Base-by-base conservation (phyloP, 148 eudicot species). In the Suaeda aralocaspica region DNA sequence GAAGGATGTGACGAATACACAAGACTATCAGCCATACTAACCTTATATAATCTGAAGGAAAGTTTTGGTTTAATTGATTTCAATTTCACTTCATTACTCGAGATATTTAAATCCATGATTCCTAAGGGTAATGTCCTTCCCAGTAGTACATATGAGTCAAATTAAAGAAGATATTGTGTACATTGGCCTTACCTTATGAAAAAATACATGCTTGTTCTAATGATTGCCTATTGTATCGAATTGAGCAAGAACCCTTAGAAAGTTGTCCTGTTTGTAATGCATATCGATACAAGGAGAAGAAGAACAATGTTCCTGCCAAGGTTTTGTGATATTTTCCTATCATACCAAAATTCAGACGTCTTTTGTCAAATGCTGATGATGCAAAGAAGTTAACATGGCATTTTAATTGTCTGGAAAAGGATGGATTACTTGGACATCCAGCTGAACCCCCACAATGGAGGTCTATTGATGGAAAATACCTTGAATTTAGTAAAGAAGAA, bases 221-320 rank as follows among this genome's bases (percentile, higher is more conserved):
- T n/a, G n/a, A n/a, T n/a, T n/a, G n/a, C 13, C n/a, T 53, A n/a
- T 53, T 53, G 18, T 53, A n/a, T 53, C 8, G 58, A 25, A 53
- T n/a, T n/a, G 58, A 53, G 28, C 12, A 53, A 2, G 58, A 21
- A 11, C 8, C 58, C 2, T 53, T 53, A 18, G 18, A 25, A 18
- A 53, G 26, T 53, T 53, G 50, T 33, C 69, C 75, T 16, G 3
- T 19, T 21, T 69, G 72, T 22, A 29, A 48, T 26, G 41, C 22
- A 2, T 64, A 67, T 31, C 4, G 68, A 14, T 72, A 72, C 28
- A 72, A n/a, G n/a, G n/a, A 72, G 52, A 72, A 12, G 15, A 51
- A 57, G 30, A 16, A 56, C 2, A 19, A 19, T n/a, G 33, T 57
- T 15, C 33, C 19, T 3, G 1, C 34, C 11, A 29, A 57, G 60